These are phyloP conservation scores for Globisporangium yorkense DNA, from an alignment of 352 stramenopile genomes.

Conservation along the genomic window DNA sequence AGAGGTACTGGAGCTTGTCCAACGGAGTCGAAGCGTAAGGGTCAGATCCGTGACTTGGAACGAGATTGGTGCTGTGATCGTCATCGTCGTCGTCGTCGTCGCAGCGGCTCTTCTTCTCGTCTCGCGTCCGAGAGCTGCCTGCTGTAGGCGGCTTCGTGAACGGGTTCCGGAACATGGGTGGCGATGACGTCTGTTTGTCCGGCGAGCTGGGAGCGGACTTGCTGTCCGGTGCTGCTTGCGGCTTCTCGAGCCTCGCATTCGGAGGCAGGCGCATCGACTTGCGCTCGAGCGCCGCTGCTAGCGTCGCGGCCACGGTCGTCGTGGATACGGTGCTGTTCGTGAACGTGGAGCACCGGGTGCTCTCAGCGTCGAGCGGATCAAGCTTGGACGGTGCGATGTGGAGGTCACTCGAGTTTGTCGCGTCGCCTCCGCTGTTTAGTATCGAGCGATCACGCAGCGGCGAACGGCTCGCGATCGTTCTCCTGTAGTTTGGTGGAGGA, in stretches of 20 bases:
- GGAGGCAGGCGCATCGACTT: slow-evolving; percentile 3
- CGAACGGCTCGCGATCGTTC: slow-evolving; percentile 4
- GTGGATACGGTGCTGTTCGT: neutral
- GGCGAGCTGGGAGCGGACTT: neutral
- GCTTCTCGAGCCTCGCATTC: slow-evolving; percentile 1
- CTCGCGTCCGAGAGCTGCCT: neutral
- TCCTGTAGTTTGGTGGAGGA: slow-evolving; percentile 1
- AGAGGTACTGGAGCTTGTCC: slow-evolving; percentile 10
- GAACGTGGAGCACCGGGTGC: slow-evolving; percentile 3
- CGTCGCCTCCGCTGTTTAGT: neutral
- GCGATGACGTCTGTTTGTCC: slow-evolving; percentile 1
- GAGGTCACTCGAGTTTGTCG: neutral
- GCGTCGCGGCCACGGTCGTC: neutral
- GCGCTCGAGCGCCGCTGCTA: neutral
- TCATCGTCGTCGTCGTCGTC: neutral
- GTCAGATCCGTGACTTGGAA: neutral
- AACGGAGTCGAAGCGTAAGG: neutral
- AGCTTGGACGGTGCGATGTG: slow-evolving; percentile 4
- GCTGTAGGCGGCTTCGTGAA: slow-evolving; percentile 5
- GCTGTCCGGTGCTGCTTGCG: slow-evolving; percentile 1
- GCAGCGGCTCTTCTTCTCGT: neutral
- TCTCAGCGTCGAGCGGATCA: slow-evolving; percentile 8
- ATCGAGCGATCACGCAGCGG: slow-evolving; percentile 3
- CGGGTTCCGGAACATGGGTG: slow-evolving; percentile 9
- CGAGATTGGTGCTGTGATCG: slow-evolving; percentile 3